A percentile compares a stretch with the other conserved stretches of the same genome.
These are phyloP conservation scores for Calonectria naviculata DNA, from an alignment of 2,329 filamentous ascomycete species.

Conservation along the genomic window DNA sequence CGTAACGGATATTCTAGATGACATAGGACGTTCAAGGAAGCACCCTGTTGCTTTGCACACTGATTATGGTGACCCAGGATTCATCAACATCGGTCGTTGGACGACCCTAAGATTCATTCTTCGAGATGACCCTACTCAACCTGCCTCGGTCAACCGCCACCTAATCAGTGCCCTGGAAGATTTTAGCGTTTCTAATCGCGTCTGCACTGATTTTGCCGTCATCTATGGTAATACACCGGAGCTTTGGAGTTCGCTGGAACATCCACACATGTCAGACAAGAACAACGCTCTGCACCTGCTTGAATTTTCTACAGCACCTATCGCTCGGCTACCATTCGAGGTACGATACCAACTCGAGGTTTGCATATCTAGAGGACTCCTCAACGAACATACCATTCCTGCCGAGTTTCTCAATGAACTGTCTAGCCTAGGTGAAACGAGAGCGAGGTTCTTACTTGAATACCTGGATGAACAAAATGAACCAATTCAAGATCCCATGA, in stretches of 20 bases:
- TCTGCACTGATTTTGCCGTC: slow-evolving; percentile 54
- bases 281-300: slow-evolving; percentile 44
- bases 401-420: slow-evolving; percentile 75
- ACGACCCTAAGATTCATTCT: slow-evolving; percentile 64
- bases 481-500: slow-evolving; percentile 75
- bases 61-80: slow-evolving; percentile 45
- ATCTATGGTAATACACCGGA: slow-evolving; percentile 34
- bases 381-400: slow-evolving; percentile 82
- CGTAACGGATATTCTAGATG: slow-evolving; percentile 56
- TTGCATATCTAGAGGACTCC: slow-evolving; percentile 82
- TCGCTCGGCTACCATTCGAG: slow-evolving; percentile 69
- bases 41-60: slow-evolving; percentile 53
- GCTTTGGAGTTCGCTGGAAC: slow-evolving; percentile 48
- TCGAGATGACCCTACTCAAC: slow-evolving; percentile 32
- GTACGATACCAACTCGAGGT: slow-evolving; percentile 93
- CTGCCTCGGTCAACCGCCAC: slow-evolving; percentile 54
- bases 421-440: slow-evolving; percentile 51
- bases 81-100: slow-evolving; percentile 68
- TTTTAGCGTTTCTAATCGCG: slow-evolving; percentile 73
- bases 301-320: slow-evolving; percentile 22
- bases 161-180: slow-evolving; percentile 68
- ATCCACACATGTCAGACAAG: slow-evolving; percentile 21
- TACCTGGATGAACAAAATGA: slow-evolving; percentile 75
- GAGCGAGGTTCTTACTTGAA: slow-evolving; percentile 77
- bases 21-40: slow-evolving; percentile 44